These are phyloP conservation scores for Claviceps monticola DNA, from an alignment of 2,329 filamentous ascomycete species.

Conservation along the genomic window DNA sequence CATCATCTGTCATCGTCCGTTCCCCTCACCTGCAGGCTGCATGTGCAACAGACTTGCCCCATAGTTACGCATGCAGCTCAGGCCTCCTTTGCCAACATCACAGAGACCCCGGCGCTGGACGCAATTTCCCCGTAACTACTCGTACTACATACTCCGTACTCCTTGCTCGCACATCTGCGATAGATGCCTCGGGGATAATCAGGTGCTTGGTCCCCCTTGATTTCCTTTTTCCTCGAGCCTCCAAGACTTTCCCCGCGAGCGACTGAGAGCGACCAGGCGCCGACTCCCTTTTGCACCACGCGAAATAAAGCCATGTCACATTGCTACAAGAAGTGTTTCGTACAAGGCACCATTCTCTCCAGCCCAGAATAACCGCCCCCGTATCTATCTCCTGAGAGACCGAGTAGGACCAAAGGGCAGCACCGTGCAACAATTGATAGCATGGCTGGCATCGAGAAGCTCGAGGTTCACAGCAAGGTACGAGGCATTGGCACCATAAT, in stretches of 20 bases:
- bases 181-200: conserved; percentile 3
- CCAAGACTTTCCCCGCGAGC: not conserved
- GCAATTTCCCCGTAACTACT: not conserved
- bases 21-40: not conserved
- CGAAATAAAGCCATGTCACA: not conserved
- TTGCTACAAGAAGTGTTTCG: not conserved
- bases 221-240: not conserved
- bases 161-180: not conserved
- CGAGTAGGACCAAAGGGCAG: not conserved
- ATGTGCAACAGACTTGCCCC: not conserved
- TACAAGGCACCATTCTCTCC: not conserved
- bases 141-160: not conserved
- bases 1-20: too few species aligned
- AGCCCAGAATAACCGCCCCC: not conserved
- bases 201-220: not conserved
- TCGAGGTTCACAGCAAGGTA: conserved; percentile 96
- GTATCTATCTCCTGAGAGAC: not conserved
- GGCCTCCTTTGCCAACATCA: not conserved
- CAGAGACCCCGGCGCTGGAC: too few species aligned
- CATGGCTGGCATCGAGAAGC: conserved; percentile 92
- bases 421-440: not conserved
- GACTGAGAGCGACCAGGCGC: not conserved
- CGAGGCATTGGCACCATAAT: not conserved
- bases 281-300: not conserved
- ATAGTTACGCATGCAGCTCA: not conserved